Conservation (phyloP, 495 filamentous ascomycete species). For the Penicillium pulvis region DNA sequence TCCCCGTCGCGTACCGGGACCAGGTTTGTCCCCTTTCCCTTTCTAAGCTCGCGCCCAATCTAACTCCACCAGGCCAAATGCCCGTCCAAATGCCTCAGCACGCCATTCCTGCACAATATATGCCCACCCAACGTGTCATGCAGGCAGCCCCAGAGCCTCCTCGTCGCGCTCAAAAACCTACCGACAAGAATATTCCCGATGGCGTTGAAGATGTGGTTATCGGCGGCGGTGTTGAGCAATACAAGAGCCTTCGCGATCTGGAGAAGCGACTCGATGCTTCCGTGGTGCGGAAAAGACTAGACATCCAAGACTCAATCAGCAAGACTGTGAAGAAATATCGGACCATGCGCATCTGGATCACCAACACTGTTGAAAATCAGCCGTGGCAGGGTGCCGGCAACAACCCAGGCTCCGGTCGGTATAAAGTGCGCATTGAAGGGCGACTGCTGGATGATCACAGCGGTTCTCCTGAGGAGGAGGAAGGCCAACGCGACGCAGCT, state of each 20-base stretch:
- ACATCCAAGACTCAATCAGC: constrained; percentile 82
- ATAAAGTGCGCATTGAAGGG: constrained; percentile 91
- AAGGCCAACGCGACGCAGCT: constrained; percentile 42
- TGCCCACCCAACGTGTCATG: constrained; percentile 45
- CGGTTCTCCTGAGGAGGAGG: constrained; percentile 56
- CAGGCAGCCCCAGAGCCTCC: constrained; percentile 58
- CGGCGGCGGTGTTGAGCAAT: constrained; percentile 79
- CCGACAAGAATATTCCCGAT: constrained; percentile 91
- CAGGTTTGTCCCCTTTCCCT: constrained; percentile 37
- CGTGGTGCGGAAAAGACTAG: constrained; percentile 92
- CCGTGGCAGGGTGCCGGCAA: constrained; percentile 71
- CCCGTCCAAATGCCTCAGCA: constrained; percentile 44
- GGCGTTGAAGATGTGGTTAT: constrained; percentile 78
- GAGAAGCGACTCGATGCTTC: constrained; percentile 89
- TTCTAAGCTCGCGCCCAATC: constrained; percentile 12
- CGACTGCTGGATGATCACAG: constrained; percentile 78
- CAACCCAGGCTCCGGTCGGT: constrained; percentile 59
- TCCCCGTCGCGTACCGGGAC: constrained; percentile 44
- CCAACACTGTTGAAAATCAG: constrained; percentile 92
- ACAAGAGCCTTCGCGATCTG: constrained; percentile 78
- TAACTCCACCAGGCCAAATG: constrained; percentile 35
- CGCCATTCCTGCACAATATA: constrained; percentile 43
- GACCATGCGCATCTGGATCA: constrained; percentile 91
- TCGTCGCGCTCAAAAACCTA: constrained; percentile 80
- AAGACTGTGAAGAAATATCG: constrained; percentile 79